Conservation (phyloP, 2,329 filamentous ascomycete genomes). For the Aspergillus carbonarius region DNA sequence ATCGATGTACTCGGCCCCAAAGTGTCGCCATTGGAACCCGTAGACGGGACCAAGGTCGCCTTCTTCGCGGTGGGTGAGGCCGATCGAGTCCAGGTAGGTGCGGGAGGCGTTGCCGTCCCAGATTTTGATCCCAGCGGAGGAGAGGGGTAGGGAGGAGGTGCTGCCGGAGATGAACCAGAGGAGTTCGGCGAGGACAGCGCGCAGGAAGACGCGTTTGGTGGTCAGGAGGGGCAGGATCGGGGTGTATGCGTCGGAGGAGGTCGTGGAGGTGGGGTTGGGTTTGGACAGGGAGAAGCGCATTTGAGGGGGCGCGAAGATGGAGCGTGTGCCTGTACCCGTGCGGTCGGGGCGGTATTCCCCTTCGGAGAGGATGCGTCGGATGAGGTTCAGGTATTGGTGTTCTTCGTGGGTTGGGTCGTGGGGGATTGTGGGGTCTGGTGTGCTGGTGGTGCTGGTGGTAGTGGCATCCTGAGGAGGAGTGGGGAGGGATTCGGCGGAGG, state of each 20-base stretch:
- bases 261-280: slow-evolving; percentile 37
- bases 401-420: slow-evolving; percentile 68
- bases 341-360: slow-evolving; percentile 90
- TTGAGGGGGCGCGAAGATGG: slow-evolving; percentile 81
- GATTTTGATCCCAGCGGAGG: slow-evolving; percentile 82
- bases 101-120: slow-evolving; percentile 97
- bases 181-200: slow-evolving; percentile 85
- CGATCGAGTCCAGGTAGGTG: slow-evolving; percentile 82
- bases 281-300: slow-evolving; percentile 82
- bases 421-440: slow-evolving; percentile 14
- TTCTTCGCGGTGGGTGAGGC: slow-evolving; percentile 74
- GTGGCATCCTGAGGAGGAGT: slow-evolving; percentile 7
- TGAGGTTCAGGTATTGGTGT: slow-evolving; percentile 87
- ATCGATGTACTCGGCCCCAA: slow-evolving; percentile 85
- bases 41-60: slow-evolving; percentile 96
- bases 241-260: slow-evolving; percentile 35
- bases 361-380: slow-evolving; percentile 74
- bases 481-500: not conserved
- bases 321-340: slow-evolving; percentile 89
- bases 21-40: slow-evolving; percentile 98
- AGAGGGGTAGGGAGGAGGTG: slow-evolving; percentile 76
- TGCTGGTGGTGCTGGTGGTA: slow-evolving; percentile 5
- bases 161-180: slow-evolving; percentile 91
- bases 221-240: slow-evolving; percentile 88
- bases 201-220: slow-evolving; percentile 92